A percentile compares a stretch with the other conserved stretches of the same genome.
phyloP scores from a whole-genome alignment of 1,284 basidiomycete genomes.

The Vanrija humicola region DNA sequence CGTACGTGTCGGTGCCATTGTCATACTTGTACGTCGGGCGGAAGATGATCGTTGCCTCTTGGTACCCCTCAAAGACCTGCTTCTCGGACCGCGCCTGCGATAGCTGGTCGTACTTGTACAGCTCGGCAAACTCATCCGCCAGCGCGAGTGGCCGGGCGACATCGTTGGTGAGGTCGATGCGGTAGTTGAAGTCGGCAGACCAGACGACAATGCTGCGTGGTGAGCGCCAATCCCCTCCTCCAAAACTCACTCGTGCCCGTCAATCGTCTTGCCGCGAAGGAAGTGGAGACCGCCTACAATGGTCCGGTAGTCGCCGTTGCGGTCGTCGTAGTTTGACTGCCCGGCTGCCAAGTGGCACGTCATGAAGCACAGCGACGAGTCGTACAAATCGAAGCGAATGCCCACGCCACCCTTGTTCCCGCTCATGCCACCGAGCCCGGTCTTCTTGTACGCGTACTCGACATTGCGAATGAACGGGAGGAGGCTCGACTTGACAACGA shows the following conservation, averaged over 20 bases:
- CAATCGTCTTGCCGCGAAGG: constrained; percentile 79
- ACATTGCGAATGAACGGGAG: constrained; percentile 79
- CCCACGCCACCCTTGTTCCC: constrained; percentile 97
- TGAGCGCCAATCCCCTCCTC: background rate
- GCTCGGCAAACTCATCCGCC: constrained; percentile 63
- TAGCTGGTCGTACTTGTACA: constrained; percentile 81
- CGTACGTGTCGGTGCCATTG: constrained; percentile 70
- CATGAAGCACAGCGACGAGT: constrained; percentile 90
- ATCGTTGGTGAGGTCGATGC: constrained; percentile 80
- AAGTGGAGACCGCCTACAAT: constrained; percentile 81
- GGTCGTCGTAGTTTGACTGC: constrained; percentile 79
- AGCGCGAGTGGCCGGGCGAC: constrained; percentile 64
- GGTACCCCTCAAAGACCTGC: constrained; percentile 74
- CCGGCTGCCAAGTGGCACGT: constrained; percentile 91
- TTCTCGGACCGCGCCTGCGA: constrained; percentile 64
- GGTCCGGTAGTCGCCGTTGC: constrained; percentile 88
- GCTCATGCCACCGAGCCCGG: constrained; percentile 91
- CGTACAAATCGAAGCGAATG: constrained; percentile 83
- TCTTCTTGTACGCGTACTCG: constrained; percentile 91
- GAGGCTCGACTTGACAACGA: constrained; percentile 74
- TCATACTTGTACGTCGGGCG: constrained; percentile 52
- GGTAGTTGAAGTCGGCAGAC: constrained; percentile 94
- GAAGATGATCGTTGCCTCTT: constrained; percentile 85
- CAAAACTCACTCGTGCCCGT: constrained; percentile 73
- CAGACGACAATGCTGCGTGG: constrained; percentile 62